These are phyloP conservation scores for Wickerhamomyces strasburgensis DNA, from an alignment of 805 yeast species.

Conservation along the genomic window DNA sequence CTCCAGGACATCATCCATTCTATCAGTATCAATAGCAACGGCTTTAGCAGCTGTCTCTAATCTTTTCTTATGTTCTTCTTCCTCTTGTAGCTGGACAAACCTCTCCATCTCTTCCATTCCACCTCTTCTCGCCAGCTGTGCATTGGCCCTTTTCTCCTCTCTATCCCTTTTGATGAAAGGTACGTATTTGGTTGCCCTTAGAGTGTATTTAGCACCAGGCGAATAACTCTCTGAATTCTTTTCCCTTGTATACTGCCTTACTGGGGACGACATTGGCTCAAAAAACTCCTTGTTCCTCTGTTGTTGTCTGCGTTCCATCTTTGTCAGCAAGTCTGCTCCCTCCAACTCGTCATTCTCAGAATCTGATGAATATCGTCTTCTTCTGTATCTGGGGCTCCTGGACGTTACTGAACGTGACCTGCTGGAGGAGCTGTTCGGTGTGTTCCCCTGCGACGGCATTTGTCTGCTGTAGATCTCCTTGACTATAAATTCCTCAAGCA, in stretches of 20 bases:
- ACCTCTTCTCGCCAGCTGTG: conserved; percentile 17
- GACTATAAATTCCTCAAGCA: too few species aligned
- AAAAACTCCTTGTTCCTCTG: neutral
- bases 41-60: conserved; percentile 11
- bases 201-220: conserved; percentile 20
- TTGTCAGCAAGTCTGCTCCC: neutral
- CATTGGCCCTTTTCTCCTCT: conserved; percentile 10
- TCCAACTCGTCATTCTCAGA: neutral
- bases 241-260: neutral
- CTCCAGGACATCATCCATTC: conserved; percentile 4
- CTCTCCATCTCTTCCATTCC: conserved; percentile 20
- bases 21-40: conserved; percentile 5
- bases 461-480: too few species aligned
- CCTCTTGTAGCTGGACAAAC: conserved; percentile 14
- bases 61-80: conserved; percentile 1
- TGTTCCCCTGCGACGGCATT: neutral
- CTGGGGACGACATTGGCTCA: neutral
- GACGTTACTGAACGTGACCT: neutral
- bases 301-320: neutral
- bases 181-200: conserved; percentile 15
- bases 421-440: neutral
- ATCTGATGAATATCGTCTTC: neutral
- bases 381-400: too few species aligned
- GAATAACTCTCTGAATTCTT: neutral
- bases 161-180: conserved; percentile 17